Evolutionary conservation across 176 grass and related monocot genomes (phyloP).

Genomic region (Elaeis guineensis): DNA sequence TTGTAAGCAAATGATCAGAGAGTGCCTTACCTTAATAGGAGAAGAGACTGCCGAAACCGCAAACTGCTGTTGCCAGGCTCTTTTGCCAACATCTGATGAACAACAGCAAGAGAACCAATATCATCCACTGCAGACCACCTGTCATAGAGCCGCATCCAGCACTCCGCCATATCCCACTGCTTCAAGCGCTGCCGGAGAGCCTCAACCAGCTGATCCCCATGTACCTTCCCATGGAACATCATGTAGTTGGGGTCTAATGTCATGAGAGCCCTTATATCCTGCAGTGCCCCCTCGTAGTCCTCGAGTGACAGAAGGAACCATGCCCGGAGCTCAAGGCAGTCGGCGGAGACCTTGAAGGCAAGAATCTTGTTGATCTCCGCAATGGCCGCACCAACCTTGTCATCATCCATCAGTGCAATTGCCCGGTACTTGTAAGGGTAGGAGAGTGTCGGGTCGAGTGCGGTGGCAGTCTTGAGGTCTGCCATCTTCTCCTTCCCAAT

Average conservation of each 20-base stretch:
- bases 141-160: conserved; percentile 97
- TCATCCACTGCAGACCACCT: conserved; percentile 92
- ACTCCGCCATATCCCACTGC: conserved; percentile 92
- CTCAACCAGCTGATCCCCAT: conserved; percentile 77
- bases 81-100: conserved; percentile 83
- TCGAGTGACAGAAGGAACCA: conserved; percentile 66
- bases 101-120: conserved; percentile 78
- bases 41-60: conserved; percentile 84
- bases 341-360: conserved; percentile 66
- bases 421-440: conserved; percentile 94
- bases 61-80: conserved; percentile 85
- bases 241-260: conserved; percentile 68
- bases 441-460: conserved; percentile 58
- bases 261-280: conserved; percentile 65
- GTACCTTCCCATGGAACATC: conserved; percentile 86
- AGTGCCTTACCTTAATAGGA: conserved; percentile 58
- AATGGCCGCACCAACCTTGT: conserved; percentile 56
- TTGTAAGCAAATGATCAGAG: not conserved
- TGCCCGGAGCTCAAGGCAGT: conserved; percentile 80
- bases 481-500: conserved; percentile 70
- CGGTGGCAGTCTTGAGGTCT: conserved; percentile 49
- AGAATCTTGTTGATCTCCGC: conserved; percentile 71
- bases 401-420: conserved; percentile 47
- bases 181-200: conserved; percentile 50
- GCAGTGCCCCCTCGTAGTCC: conserved; percentile 56